These are phyloP conservation scores for Arabidopsis suecica DNA, from an alignment of 345 rosid genomes.

Conservation along the genomic window DNA sequence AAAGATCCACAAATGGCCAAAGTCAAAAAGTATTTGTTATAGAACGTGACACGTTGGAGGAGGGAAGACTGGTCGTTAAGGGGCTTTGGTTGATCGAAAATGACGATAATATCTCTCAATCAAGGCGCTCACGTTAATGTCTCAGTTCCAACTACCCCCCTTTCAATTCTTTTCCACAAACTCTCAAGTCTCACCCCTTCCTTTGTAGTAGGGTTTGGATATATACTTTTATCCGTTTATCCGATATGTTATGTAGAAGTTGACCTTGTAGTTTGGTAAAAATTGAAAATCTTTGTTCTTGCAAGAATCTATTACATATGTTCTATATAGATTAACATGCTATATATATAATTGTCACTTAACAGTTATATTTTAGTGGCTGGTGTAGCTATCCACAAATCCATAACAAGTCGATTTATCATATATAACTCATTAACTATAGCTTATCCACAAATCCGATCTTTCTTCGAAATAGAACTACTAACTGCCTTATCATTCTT, in stretches of 20 bases:
- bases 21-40: conserved; percentile 35
- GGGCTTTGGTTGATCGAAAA: not conserved
- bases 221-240: not conserved
- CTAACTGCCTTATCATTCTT: not conserved
- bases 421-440: too few species aligned
- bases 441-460: too few species aligned
- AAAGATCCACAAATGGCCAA: conserved; percentile 22
- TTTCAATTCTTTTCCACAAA: conserved; percentile 25
- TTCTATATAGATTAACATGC: too few species aligned
- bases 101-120: conserved; percentile 28
- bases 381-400: too few species aligned
- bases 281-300: too few species aligned
- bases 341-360: too few species aligned
- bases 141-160: conserved; percentile 35
- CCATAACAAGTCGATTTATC: too few species aligned
- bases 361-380: too few species aligned
- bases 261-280: too few species aligned
- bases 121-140: conserved; percentile 43
- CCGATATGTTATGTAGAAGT: not conserved
- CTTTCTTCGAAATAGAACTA: not conserved
- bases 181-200: not conserved
- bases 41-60: conserved; percentile 47
- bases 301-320: too few species aligned
- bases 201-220: not conserved
- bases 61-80: conserved; percentile 32